These are phyloP conservation scores for Papiliotrema nemorosa DNA, from an alignment of 1,284 basidiomycete species.

Conservation along the genomic window DNA sequence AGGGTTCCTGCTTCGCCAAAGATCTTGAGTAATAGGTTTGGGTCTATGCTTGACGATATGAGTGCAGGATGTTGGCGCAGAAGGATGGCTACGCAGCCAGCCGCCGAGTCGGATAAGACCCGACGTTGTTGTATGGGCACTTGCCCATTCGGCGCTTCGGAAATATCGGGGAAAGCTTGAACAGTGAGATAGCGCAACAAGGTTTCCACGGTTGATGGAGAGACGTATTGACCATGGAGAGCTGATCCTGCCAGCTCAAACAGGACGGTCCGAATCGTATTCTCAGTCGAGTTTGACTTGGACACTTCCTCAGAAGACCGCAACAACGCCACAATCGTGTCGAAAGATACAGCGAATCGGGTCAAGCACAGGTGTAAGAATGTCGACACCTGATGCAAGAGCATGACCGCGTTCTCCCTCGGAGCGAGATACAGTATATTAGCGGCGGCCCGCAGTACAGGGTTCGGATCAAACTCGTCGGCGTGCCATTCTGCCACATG, in stretches of 20 bases:
- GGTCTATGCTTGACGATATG: slow-evolving; percentile 3
- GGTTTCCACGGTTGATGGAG: slow-evolving; percentile 17
- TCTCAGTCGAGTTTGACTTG: slow-evolving; percentile 12
- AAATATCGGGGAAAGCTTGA: slow-evolving; percentile 3
- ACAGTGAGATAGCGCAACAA: slow-evolving; percentile 20
- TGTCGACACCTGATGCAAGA: slow-evolving; percentile 35
- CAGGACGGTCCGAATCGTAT: slow-evolving; percentile 27
- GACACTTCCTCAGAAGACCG: slow-evolving; percentile 9
- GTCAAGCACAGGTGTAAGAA: slow-evolving; percentile 28
- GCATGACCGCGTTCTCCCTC: neutral
- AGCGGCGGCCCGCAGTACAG: slow-evolving; percentile 17
- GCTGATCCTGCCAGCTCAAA: slow-evolving; percentile 24
- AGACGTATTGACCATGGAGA: slow-evolving; percentile 20
- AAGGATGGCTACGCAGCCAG: slow-evolving; percentile 26
- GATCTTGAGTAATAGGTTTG: slow-evolving; percentile 15
- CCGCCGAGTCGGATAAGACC: slow-evolving; percentile 18
- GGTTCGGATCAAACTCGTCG: slow-evolving; percentile 33
- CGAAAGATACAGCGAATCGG: slow-evolving; percentile 19
- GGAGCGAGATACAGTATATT: slow-evolving; percentile 17
- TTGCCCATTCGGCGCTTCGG: neutral
- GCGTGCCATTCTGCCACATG: slow-evolving; percentile 33
- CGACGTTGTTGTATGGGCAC: neutral
- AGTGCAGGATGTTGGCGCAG: slow-evolving; percentile 26
- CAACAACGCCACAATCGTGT: slow-evolving; percentile 9
- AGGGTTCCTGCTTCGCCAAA: slow-evolving; percentile 19